Evolutionary conservation across 306 rosid species (phyloP), one percentile per base, ranked within the genome.

Genomic region (Lupinus albus): DNA sequence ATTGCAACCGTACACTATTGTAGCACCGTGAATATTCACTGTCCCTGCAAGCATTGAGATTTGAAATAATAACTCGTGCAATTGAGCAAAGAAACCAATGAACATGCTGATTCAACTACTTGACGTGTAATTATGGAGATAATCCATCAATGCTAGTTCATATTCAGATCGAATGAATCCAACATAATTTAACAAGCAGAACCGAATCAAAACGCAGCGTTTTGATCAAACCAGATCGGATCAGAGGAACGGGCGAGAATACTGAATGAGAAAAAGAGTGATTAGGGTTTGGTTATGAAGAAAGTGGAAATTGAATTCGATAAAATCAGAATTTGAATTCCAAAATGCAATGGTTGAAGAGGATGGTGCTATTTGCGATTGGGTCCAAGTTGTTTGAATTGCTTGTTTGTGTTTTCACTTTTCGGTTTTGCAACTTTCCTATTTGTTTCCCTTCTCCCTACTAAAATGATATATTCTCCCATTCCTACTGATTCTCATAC

Each of bases 321-420:
- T 86, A 1, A 6, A 33, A 33, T 87, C 71, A 75, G 76, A 17
- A 76, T 53, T 79, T 72, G 38, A 71, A 51, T 46, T 57, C 47
- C 32, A 0, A 30, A 71, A n/a, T 21, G 51, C 15, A 45, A 12
- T 32, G 78, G 77, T 69, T 70, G 74, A 77, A 67, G 77, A 83
- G 76, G 58, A n/a, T n/a, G n/a, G n/a, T n/a, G 76, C 35, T 66
- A 71, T 65, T 75, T 51, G 63, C 68, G 71, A 78, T 75, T 57
- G 78, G 78, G 84, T 83, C 84, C 85, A 73, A 79, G 72, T 71
- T 72, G 61, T 74, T 78, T 74, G 89, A 84, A 78, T 81, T 78
- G 70, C 39, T 32, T 33, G 38, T 6, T 5, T 33, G 38, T 33
- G 38, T 33, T 10, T 38, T 70, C 64, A 9, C 4, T 4, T 47